A percentile compares a stretch with the other conserved stretches of the same genome.
Conservation (phyloP, 1,284 basidiomycete species). For the Gomphus sp. region DNA sequence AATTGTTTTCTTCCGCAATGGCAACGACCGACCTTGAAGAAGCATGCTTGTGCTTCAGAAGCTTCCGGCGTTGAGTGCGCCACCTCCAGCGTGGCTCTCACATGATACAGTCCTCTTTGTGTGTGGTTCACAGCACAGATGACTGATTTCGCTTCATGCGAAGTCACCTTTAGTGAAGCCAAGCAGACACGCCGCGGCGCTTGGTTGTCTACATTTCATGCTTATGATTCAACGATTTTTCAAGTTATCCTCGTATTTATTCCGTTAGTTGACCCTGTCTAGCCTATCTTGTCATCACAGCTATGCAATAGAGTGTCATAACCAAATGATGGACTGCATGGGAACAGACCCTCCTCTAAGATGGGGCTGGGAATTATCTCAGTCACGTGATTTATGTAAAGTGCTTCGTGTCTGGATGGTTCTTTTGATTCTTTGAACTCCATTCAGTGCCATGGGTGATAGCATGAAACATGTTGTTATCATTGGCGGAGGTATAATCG, state of each 20-base stretch:
- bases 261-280: background rate
- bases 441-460: background rate
- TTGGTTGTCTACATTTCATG: too few species aligned
- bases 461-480: constrained; percentile 18
- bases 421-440: background rate
- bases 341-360: too few species aligned
- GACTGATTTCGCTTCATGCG: too few species aligned
- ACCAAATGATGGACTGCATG: background rate
- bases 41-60: background rate
- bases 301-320: background rate
- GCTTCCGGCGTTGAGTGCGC: background rate
- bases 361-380: too few species aligned
- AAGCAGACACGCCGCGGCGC: too few species aligned
- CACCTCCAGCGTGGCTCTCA: background rate
- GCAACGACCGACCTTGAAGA: background rate
- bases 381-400: too few species aligned
- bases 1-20: background rate
- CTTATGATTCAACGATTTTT: background rate
- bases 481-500: constrained; percentile 49
- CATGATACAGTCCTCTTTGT: background rate
- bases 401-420: background rate
- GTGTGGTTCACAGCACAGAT: background rate
- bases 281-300: background rate
- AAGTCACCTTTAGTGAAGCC: background rate
- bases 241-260: background rate